A percentile compares a stretch with the other conserved stretches of the same genome.
phyloP scores from a whole-genome alignment of 208 protist genomes.

The Trypanosoma lewisi region DNA sequence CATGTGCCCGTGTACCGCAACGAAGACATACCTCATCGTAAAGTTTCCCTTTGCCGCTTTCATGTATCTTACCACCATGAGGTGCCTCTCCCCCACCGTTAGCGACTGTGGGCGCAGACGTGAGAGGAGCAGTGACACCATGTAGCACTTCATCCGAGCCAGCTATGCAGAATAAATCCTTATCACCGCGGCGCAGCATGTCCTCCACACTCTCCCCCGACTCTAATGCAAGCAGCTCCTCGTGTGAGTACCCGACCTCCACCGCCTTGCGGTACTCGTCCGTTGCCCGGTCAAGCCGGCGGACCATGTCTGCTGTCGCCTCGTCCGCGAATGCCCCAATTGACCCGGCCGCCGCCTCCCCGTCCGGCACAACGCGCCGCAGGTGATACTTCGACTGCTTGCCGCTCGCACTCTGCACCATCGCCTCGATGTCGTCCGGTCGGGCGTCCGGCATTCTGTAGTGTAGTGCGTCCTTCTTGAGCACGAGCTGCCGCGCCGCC shows the following conservation, averaged over 20 bases:
- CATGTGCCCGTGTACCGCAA: conserved; percentile 40
- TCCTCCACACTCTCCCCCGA: conserved; percentile 42
- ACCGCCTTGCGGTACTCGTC: conserved; percentile 81
- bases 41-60: neutral
- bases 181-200: conserved; percentile 39
- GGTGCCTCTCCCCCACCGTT: neutral
- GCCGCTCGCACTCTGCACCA: conserved; percentile 36
- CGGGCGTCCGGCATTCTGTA: conserved; percentile 60
- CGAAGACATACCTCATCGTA: conserved; percentile 70
- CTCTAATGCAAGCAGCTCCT: conserved; percentile 59
- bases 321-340: conserved; percentile 81
- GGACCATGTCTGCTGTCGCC: conserved; percentile 50
- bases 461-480: conserved; percentile 87
- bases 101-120: neutral
- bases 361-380: conserved; percentile 32
- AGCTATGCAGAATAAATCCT: neutral
- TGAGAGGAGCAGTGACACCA: no score
- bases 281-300: conserved; percentile 61
- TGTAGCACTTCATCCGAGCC: no score
- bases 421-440: conserved; percentile 46
- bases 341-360: conserved; percentile 37
- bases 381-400: conserved; percentile 79
- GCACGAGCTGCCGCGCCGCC: conserved; percentile 51
- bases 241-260: conserved; percentile 77
- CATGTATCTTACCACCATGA: neutral